phyloP scores from a whole-genome alignment of 208 protist species.

The Vickermania spadyakhi region DNA sequence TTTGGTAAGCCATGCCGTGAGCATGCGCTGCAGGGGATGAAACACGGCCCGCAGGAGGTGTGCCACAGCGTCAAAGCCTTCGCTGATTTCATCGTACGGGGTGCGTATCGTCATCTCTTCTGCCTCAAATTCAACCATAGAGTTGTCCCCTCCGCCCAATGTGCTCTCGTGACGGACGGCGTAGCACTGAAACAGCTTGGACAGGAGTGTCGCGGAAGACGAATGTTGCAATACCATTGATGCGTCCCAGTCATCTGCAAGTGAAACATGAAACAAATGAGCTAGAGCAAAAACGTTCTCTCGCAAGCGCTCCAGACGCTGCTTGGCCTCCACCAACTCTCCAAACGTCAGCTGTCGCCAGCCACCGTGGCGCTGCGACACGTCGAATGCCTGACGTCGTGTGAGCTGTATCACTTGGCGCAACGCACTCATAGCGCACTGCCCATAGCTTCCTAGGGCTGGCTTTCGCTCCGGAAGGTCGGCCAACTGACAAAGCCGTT shows the following conservation, averaged over 20 bases:
- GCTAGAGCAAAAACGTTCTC: conserved; percentile 43
- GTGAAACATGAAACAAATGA: conserved; percentile 32
- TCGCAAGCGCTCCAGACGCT: conserved; percentile 23
- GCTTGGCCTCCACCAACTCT: conserved; percentile 40
- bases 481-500: conserved; percentile 36
- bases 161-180: conserved; percentile 19
- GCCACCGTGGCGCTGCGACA: conserved; percentile 32
- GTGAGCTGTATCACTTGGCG: conserved; percentile 23
- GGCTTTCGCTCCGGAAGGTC: conserved; percentile 21
- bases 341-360: conserved; percentile 36
- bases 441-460: conserved; percentile 66
- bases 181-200: conserved; percentile 34
- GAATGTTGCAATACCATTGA: conserved; percentile 12
- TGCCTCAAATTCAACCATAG: neutral
- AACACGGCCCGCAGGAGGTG: conserved; percentile 40
- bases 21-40: conserved; percentile 47
- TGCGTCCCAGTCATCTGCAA: conserved; percentile 12
- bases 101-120: neutral
- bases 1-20: conserved; percentile 43
- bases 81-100: neutral
- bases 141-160: conserved; percentile 13
- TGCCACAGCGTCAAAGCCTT: conserved; percentile 38
- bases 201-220: conserved; percentile 57
- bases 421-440: conserved; percentile 47
- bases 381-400: conserved; percentile 34